Conservation (phyloP, 306 rosid genomes). For the Macrotyloma uniflorum region DNA sequence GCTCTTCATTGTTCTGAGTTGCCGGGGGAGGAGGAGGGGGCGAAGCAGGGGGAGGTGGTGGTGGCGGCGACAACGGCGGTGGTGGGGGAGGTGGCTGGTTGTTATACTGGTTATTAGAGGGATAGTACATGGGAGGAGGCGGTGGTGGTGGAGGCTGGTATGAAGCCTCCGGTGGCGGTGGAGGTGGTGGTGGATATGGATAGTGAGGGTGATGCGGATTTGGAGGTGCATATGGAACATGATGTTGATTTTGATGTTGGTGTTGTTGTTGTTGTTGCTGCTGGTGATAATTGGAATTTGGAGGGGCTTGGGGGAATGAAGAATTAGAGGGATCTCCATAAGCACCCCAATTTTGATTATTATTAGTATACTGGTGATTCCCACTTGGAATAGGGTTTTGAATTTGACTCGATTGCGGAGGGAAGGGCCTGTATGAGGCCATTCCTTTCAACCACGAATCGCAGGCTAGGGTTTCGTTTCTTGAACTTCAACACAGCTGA, state of each 20-base stretch:
- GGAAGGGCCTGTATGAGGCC: constrained; percentile 96
- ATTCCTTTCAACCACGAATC: constrained; percentile 37
- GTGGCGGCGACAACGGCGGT: constrained; percentile 64
- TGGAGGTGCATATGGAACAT: constrained; percentile 41
- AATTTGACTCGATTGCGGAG: constrained; percentile 63
- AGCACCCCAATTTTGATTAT: constrained; percentile 68
- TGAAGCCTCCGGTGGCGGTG: constrained; percentile 66
- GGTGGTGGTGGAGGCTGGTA: constrained; percentile 83
- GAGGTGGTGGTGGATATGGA: constrained; percentile 63
- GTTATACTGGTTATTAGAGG: constrained; percentile 63
- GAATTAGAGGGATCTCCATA: constrained; percentile 50
- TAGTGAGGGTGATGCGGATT: constrained; percentile 61
- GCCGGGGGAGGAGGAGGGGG: constrained; percentile 68
- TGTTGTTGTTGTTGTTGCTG: not conserved
- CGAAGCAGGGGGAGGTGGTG: constrained; percentile 75
- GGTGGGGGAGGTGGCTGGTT: constrained; percentile 54
- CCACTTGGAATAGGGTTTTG: constrained; percentile 60
- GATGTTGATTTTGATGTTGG: constrained; percentile 34
- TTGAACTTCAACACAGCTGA: constrained; percentile 16
- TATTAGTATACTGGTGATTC: constrained; percentile 50
- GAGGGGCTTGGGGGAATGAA: constrained; percentile 61
- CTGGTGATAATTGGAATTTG: constrained; percentile 50
- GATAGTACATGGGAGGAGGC: constrained; percentile 63
- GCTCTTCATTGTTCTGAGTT: constrained; percentile 49
- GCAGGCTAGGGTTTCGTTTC: constrained; percentile 19